Evolutionary conservation across 768 basidiomycete species (phyloP).

Genomic region (Dentipellis fragilis): DNA sequence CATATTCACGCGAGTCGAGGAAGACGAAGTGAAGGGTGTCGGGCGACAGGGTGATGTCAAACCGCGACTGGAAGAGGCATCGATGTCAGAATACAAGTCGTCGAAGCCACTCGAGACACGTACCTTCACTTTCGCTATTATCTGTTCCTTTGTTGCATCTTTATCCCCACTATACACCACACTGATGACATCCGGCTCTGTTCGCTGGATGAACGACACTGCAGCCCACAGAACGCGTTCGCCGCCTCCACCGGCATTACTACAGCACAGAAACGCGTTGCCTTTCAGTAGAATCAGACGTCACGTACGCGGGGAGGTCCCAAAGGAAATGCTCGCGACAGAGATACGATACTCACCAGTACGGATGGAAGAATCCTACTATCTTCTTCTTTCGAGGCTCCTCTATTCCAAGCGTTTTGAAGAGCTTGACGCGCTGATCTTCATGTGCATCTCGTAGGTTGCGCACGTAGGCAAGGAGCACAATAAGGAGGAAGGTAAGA

Average conservation of each 20-base stretch:
- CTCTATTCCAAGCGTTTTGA: constrained; percentile 5
- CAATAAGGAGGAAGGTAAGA: neutral
- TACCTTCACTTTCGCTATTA: constrained; percentile 77
- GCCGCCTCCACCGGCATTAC: constrained; percentile 95
- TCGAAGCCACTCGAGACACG: constrained; percentile 1
- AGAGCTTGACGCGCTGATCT: neutral
- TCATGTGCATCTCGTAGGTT: neutral
- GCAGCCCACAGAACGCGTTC: constrained; percentile 95
- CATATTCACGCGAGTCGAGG: constrained; percentile 53
- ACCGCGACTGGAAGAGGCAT: constrained; percentile 46
- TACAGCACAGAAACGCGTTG: constrained; percentile 17
- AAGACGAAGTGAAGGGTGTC: constrained; percentile 72
- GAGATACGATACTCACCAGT: constrained; percentile 52
- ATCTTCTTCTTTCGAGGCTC: constrained; percentile 24
- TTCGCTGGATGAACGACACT: constrained; percentile 62
- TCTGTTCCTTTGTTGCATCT: constrained; percentile 69
- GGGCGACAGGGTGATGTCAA: constrained; percentile 66
- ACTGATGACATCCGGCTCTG: constrained; percentile 52
- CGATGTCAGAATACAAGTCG: neutral
- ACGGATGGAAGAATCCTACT: constrained; percentile 90
- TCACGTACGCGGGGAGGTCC: neutral
- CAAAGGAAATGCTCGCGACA: no score
- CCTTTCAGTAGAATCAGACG: constrained; percentile 17
- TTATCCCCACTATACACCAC: constrained; percentile 88
- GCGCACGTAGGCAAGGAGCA: neutral